Evolutionary conservation across 768 basidiomycete species (phyloP), one percentile per base, ranked within the genome.

Genomic region (Erythrobasidium yunnanense): DNA sequence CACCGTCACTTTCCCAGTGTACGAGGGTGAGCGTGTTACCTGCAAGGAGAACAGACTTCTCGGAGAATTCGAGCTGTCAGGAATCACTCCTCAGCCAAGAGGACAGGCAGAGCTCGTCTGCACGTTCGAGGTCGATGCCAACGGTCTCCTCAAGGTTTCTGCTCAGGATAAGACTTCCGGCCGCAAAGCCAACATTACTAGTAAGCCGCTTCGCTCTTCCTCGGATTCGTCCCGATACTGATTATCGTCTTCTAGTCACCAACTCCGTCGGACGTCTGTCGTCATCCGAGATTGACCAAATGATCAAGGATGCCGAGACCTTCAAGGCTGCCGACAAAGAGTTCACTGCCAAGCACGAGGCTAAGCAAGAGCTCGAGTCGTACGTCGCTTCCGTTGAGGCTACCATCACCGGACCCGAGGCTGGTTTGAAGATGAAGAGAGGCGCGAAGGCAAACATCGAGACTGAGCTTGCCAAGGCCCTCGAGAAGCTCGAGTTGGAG

Each of bases 271-370:
- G 95, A 71, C 92, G 95, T 80, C 84, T 99, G 72, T 95, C 93
- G 52, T 84, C 87, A 57, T 88, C 86, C 72, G 95, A 99, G 83
- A 99, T 99, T 70, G 92, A 96, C 75, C 92, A 97, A 80, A 97
- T 97, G 95, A 95, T 97, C 82, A 91, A 92, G 82, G 93, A 97
- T 75, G 90, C 95, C 58, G 93, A 97, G 78, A 89, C 91, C 78
- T 95, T 83, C 84, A 92, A 91, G 82, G 83, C 85, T 76, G 89
- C 87, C 27, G 78, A 79, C 77, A 95, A 91, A 81, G 95, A 97
- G 77, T 97, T 93, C 84, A 88, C 90, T 69, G 86, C 92, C 63
- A 88, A 88, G 71, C 95, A 99, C 77, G 92, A 97, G 79, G 91
- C 95, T 70, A 95, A 92, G 79, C 88, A 91, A 52, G 92, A 96